Evolutionary conservation across 495 filamentous ascomycete species (phyloP).

Genomic region (Talaromyces adpressus): DNA sequence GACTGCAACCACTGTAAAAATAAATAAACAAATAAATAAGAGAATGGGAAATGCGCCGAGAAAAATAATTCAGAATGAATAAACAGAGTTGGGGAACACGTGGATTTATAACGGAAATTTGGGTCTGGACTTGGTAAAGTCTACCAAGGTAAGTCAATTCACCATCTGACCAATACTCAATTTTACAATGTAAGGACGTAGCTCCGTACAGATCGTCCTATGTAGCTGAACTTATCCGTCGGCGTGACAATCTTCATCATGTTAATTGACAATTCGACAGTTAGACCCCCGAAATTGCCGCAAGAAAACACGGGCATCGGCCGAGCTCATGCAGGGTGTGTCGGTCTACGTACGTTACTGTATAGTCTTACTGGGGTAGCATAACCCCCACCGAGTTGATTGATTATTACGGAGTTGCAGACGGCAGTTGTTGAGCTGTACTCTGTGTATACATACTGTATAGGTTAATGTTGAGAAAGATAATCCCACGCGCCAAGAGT

Average conservation of each 20-base stretch:
- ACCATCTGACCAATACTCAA: not conserved
- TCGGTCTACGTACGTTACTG: not conserved
- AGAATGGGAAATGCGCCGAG: not conserved
- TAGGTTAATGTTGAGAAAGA: not conserved
- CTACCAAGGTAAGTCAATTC: not conserved
- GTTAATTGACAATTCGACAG: not conserved
- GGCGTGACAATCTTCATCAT: too few species aligned
- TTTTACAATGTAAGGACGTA: not conserved
- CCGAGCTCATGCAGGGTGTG: not conserved
- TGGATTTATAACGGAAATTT: not conserved
- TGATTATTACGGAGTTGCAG: not conserved
- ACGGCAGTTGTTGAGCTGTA: not conserved
- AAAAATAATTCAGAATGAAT: not conserved
- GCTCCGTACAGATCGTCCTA: not conserved
- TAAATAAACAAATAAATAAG: not conserved
- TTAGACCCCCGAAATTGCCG: not conserved
- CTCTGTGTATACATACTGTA: too few species aligned
- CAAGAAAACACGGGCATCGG: not conserved
- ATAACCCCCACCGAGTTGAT: not conserved
- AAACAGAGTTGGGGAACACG: not conserved
- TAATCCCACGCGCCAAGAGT: not conserved
- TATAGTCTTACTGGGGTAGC: not conserved
- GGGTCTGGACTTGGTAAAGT: not conserved
- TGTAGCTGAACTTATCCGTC: not conserved
- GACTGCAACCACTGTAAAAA: not conserved